phyloP scores from a whole-genome alignment of 2,329 filamentous ascomycete genomes.

The Xylariaceae sp. region DNA sequence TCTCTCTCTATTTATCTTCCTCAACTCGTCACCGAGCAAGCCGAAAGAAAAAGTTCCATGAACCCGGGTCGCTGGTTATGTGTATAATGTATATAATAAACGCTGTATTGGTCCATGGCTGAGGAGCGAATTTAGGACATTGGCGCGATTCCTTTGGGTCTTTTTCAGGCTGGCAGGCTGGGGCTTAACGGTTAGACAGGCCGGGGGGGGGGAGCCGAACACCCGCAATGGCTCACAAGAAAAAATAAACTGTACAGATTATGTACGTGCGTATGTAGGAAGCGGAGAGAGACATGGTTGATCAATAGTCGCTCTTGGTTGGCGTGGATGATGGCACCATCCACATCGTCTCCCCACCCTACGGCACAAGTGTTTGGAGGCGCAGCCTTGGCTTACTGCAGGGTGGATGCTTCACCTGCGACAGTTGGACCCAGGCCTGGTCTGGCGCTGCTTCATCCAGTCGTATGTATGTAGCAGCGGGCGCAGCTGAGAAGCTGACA shows the following conservation, averaged over 20 bases:
- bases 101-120: neutral
- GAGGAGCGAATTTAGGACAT: constrained; percentile 7
- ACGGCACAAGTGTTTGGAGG: constrained; percentile 11
- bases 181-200: neutral
- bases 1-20: neutral
- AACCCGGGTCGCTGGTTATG: neutral
- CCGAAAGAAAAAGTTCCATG: neutral
- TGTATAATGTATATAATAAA: too few species aligned
- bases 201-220: neutral
- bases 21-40: neutral
- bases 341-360: constrained; percentile 10
- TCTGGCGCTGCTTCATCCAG: constrained; percentile 15
- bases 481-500: constrained; percentile 27
- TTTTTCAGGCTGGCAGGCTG: constrained; percentile 2
- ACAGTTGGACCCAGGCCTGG: constrained; percentile 17
- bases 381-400: constrained; percentile 25
- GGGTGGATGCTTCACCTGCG: constrained; percentile 16
- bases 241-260: too few species aligned
- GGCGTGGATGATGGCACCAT: constrained; percentile 23
- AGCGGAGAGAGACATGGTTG: constrained; percentile 10
- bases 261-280: neutral
- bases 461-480: constrained; percentile 7
- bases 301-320: constrained; percentile 14
- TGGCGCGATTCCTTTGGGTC: constrained; percentile 11
- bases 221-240: neutral